Evolutionary conservation across 2,329 filamentous ascomycete genomes (phyloP), one percentile per base, ranked within the genome.

Genomic region (Amauroascus verrucosus): DNA sequence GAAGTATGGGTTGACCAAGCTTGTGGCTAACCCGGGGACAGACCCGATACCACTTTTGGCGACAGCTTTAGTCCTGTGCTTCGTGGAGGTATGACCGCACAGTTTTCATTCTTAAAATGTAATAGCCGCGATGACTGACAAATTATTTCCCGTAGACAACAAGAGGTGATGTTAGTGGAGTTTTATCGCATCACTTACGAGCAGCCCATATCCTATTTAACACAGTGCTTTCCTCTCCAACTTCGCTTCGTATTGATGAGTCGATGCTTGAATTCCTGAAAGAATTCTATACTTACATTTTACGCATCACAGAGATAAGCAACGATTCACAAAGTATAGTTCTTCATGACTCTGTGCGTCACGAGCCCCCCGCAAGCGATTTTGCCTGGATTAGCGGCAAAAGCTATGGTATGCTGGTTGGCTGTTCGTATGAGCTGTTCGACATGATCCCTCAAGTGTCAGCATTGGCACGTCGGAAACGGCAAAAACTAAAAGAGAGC

Each of bases 391-490:
- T 54, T n/a, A 54, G 47, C 35, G 40, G 40, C 20, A 51, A 54
- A 22, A 54, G 53, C 22, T 54, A 49, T 18, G 53, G 53, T 11
- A 54, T 54, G 41, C 46, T 54, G 11, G 53, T 54, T 41, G 53
- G 53, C 37, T 54, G 53, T 24, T 48, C 53, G 8, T 49, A 54
- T 47, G 53, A 54, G 32, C 22, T 54, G 5, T 54, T 54, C 24
- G 53, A 54, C n/a, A 50, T 54, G 53, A 54, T 54, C 30, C 53
- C 53, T 30, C 53, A 54, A 16, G 53, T 54, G 24, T 54, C 53
- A 8, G 47, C 47, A 9, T 33, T 51, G 14, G 53, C 40, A n/a
- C 53, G 53, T 33, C 40, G 48, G 24, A 50, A 44, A 40, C 53
- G 53, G 20, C 53, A 51, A 32, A 45, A 32, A 13, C 24, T 37